Evolutionary conservation across 2,329 filamentous ascomycete genomes (phyloP).

Genomic region (Neoascochyta sp.): DNA sequence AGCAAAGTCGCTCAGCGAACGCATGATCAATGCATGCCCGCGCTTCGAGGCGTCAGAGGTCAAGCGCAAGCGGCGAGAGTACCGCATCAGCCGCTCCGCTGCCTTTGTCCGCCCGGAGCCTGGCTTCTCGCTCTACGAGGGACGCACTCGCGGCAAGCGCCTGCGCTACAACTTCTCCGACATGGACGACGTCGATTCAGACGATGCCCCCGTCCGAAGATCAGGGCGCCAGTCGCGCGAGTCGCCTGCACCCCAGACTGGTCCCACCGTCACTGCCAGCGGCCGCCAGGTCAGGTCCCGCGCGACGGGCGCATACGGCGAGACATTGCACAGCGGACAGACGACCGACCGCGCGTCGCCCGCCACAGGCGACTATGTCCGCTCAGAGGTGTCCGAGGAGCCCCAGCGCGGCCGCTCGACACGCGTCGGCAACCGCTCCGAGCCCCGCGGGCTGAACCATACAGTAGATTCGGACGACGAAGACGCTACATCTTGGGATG

Average conservation of each 20-base stretch:
- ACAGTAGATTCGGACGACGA: slow-evolving; percentile 62
- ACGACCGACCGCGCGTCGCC: slow-evolving; percentile 40
- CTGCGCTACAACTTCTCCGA: slow-evolving; percentile 96
- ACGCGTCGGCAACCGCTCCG: slow-evolving; percentile 28
- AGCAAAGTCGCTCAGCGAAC: slow-evolving; percentile 71
- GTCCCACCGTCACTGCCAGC: slow-evolving; percentile 71
- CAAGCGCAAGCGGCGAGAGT: slow-evolving; percentile 90
- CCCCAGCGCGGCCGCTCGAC: slow-evolving; percentile 46
- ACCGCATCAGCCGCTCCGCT: slow-evolving; percentile 79
- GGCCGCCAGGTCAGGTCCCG: slow-evolving; percentile 78
- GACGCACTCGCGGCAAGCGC: slow-evolving; percentile 90
- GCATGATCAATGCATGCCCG: slow-evolving; percentile 74
- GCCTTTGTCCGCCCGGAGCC: slow-evolving; percentile 83
- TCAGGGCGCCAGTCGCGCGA: slow-evolving; percentile 67
- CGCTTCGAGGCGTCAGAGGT: slow-evolving; percentile 92
- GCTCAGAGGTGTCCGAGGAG: slow-evolving; percentile 47
- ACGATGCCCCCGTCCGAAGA: slow-evolving; percentile 60
- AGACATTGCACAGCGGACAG: slow-evolving; percentile 56
- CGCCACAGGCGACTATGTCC: slow-evolving; percentile 44
- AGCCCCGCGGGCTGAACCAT: slow-evolving; percentile 23
- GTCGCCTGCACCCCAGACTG: slow-evolving; percentile 66
- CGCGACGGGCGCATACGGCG: slow-evolving; percentile 58
- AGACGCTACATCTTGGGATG: slow-evolving; percentile 62
- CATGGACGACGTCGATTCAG: slow-evolving; percentile 75
- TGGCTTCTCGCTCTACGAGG: slow-evolving; percentile 91